Conservation (phyloP, 2,329 filamentous ascomycete genomes). For the Hyphodiscus sp. region DNA sequence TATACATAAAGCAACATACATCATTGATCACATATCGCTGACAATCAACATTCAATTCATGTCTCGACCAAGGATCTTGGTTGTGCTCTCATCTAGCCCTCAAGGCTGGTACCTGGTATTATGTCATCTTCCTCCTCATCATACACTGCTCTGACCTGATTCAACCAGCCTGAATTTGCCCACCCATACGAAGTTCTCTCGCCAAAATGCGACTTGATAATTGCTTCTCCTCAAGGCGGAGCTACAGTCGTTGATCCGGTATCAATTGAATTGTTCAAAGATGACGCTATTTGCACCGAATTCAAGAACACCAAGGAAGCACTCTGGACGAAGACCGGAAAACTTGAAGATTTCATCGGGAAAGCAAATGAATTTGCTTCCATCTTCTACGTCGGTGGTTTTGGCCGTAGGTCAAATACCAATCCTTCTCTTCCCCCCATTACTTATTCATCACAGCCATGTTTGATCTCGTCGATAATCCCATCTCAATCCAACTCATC, state of each 20-base stretch:
- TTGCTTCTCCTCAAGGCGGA: conserved; percentile 38
- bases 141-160: too few species aligned
- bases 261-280: conserved; percentile 36
- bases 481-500: conserved; percentile 49
- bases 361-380: conserved; percentile 44
- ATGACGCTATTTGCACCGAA: conserved; percentile 31
- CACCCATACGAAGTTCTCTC: conserved; percentile 38
- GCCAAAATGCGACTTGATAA: conserved; percentile 32
- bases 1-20: too few species aligned
- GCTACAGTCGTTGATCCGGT: conserved; percentile 36
- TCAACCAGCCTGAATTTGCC: conserved; percentile 38
- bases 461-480: conserved; percentile 58
- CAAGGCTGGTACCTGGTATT: too few species aligned
- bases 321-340: conserved; percentile 45
- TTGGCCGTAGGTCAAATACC: conserved; percentile 39
- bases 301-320: conserved; percentile 39
- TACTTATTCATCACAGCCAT: conserved; percentile 37
- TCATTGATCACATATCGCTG: too few species aligned
- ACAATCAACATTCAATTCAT: too few species aligned
- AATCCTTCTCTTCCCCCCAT: neutral
- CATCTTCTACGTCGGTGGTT: conserved; percentile 51
- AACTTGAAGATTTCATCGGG: conserved; percentile 38
- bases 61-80: too few species aligned
- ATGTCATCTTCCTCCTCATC: too few species aligned
- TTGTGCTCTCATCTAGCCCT: too few species aligned